Evolutionary conservation across 2,329 filamentous ascomycete genomes (phyloP).

Genomic region (Arachnomyces sp.): DNA sequence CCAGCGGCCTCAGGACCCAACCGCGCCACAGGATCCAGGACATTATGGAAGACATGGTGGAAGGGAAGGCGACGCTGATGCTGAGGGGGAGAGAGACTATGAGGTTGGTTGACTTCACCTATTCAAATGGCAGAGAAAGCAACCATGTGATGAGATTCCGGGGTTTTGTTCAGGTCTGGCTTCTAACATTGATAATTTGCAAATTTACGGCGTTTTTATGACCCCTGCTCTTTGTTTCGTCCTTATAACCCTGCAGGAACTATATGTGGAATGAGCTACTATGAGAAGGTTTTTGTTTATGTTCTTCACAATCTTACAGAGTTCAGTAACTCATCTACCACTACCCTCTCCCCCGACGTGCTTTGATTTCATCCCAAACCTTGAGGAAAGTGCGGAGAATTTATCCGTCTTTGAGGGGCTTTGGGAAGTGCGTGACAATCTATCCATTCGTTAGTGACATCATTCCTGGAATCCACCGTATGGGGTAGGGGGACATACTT

Average conservation of each 20-base stretch:
- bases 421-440: conserved; percentile 58
- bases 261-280: not conserved
- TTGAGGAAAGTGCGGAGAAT: conserved; percentile 64
- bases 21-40: conserved; percentile 25
- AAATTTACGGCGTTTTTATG: too few relatives aligned
- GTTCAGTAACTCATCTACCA: not conserved
- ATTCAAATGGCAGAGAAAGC: not conserved
- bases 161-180: not conserved
- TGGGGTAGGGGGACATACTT: conserved; percentile 52
- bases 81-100: conserved; percentile 40
- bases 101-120: conserved; percentile 21
- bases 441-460: conserved; percentile 23
- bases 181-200: too few relatives aligned
- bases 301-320: not conserved
- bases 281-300: not conserved
- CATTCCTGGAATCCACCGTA: not conserved
- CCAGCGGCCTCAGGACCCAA: conserved; percentile 29
- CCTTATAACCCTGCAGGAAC: not conserved
- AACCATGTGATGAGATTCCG: not conserved
- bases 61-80: conserved; percentile 35
- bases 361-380: conserved; percentile 56
- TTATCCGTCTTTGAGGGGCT: conserved; percentile 54
- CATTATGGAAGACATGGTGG: conserved; percentile 34
- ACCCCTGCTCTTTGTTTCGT: not conserved
- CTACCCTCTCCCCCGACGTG: not conserved